phyloP scores from a whole-genome alignment of 495 filamentous ascomycete species.

The Penicillium ochrochloron region DNA sequence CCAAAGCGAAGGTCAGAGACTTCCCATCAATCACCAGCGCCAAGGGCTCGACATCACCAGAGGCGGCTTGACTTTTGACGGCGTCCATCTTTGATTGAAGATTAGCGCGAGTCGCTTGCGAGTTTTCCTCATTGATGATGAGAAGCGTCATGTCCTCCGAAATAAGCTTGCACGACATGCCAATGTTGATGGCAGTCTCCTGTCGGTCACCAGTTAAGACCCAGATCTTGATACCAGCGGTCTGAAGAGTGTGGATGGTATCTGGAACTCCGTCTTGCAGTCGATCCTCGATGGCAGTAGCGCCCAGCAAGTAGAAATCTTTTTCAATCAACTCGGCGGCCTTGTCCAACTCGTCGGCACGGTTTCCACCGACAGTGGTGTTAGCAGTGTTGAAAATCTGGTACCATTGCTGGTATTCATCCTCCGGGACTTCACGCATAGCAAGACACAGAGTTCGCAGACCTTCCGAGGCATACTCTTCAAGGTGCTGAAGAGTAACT shows the following conservation, averaged over 20 bases:
- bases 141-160: constrained; percentile 98
- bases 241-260: constrained; percentile 96
- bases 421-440: constrained; percentile 90
- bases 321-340: constrained; percentile 94
- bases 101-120: constrained; percentile 78
- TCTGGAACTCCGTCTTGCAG: constrained; percentile 98
- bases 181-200: constrained; percentile 99
- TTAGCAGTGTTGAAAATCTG: constrained; percentile 85
- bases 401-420: constrained; percentile 89
- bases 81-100: constrained; percentile 91
- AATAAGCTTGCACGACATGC: constrained; percentile 98
- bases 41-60: constrained; percentile 81
- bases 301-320: constrained; percentile 87
- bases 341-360: constrained; percentile 95
- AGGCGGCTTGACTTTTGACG: constrained; percentile 73
- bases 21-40: constrained; percentile 98
- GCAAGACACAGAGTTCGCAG: constrained; percentile 93
- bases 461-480: constrained; percentile 97
- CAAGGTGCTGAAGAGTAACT: constrained; percentile 84
- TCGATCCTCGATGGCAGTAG: constrained; percentile 96
- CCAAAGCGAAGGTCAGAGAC: constrained; percentile 90
- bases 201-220: constrained; percentile 97
- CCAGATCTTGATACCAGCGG: constrained; percentile 98
- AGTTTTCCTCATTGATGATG: constrained; percentile 89
- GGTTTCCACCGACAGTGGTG: constrained; percentile 90